Evolutionary conservation across 495 filamentous ascomycete species (phyloP), one percentile per base, ranked within the genome.

Genomic region (Aspergillus taichungensis): DNA sequence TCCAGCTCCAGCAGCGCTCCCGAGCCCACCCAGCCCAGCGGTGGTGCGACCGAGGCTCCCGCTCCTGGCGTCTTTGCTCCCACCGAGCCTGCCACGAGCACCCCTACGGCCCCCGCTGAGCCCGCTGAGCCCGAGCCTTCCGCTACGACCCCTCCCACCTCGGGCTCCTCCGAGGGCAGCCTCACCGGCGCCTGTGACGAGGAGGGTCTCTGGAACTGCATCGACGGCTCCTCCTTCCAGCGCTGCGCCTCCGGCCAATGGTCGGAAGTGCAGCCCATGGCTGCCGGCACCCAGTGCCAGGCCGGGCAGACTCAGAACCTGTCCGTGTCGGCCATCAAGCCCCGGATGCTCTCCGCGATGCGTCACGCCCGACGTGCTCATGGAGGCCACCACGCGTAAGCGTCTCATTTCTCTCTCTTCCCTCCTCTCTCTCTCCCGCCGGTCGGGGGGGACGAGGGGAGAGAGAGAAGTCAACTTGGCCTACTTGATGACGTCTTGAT

Each of bases 191-290:
- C 65, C 8, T 74, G 68, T 58, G 59, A 53, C 31, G 12, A 49
- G 3, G 65, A 71, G 38, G 67, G 66, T 42, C 54, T 60, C 34
- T 85, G 80, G 80, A 82, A 84, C 66, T 87, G 83, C 59, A 68
- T 84, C 30, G 65, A 55, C 27, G 82, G 82, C 42, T 66, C 60
- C 6, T 67, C 71, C 11, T 87, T 71, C 61, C 68, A 72, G 49
- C 70, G 81, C 49, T 87, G 83, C 49, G 82, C 80, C 8, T 72
- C 64, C 18, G 82, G 83, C 6, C 43, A 57, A 30, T 85, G 82
- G 83, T 74, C 78, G 8, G 54, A 45, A 6, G 43, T 64, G 14
- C 67, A 77, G 43, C 53, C 63, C 30, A 63, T 85, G 67, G 73
- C 82, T 0, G 54, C 69, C 0, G 83, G 83, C 39, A 85, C 78